Evolutionary conservation across 441 rosid genomes (phyloP), one percentile per base, ranked within the genome.

Genomic region (Aleurites moluccanus): DNA sequence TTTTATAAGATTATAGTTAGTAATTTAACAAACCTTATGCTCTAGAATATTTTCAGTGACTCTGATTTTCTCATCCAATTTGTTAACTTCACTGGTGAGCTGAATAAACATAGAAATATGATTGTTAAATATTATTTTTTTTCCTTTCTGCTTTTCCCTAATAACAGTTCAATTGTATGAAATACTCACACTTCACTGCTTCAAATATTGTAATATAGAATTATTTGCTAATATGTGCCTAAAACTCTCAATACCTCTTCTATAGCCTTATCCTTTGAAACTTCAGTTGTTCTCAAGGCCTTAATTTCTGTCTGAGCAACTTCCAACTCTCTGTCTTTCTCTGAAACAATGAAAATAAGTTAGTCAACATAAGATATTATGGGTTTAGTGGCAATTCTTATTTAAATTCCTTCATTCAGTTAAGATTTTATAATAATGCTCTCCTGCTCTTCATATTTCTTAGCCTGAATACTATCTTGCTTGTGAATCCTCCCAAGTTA

Each of bases 261-360:
- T 42, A 89, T 77, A 47, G 88, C 96, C 80, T 87, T 92, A 66
- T 92, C 89, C 83, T 90, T 89, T 23, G 84, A 79, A 70, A 73
- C 85, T 75, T 93, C 97, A 21, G 87, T 82, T 28, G 88, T 85
- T 82, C 87, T 87, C 82, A 90, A 79, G 49, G 90, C 90, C 82
- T 91, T 88, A 77, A 88, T 82, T 78, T 91, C 94, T 74, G 86
- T 85, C 62, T 83, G 84, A 45, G 90, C 88, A 80, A 67, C 79
- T 55, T 84, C 87, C 70, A 83, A 69, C 75, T 90, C 91, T 72
- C 87, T 75, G 6, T 86, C 89, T 69, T 84, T 93, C 64, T 90
- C 97, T 96, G 90, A 59, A 84, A 47, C 52, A 35, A 57, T 42
- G 27, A 25, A 25, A 65, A 68, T 45, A 50, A 9, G 18, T 65